phyloP scores from a whole-genome alignment of 768 basidiomycete genomes.

The Suillus discolor region DNA sequence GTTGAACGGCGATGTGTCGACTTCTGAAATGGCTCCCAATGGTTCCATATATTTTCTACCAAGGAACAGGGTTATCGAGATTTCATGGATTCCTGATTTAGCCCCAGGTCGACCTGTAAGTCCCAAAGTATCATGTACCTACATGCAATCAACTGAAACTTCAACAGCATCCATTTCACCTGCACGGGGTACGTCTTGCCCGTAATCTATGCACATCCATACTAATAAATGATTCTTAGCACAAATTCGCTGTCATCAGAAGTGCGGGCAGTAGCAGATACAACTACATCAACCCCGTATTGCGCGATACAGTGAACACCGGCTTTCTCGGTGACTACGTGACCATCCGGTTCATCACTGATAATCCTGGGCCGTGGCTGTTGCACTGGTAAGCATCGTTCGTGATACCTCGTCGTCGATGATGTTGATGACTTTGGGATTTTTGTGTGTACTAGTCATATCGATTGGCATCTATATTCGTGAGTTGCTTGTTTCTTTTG shows the following conservation, averaged over 20 bases:
- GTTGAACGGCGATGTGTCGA: constrained; percentile 39
- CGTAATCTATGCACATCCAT: not conserved
- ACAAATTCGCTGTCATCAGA: constrained; percentile 1
- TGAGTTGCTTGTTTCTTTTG: not conserved
- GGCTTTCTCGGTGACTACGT: not conserved
- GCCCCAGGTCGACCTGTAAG: constrained; percentile 13
- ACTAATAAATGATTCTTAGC: not conserved
- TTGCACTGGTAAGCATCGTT: not conserved
- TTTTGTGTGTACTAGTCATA: not conserved
- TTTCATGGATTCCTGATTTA: constrained; percentile 21
- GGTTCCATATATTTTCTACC: constrained; percentile 50
- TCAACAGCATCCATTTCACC: constrained; percentile 27
- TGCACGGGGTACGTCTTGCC: constrained; percentile 17
- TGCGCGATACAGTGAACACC: not conserved
- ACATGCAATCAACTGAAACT: not conserved
- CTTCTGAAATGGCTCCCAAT: constrained; percentile 39
- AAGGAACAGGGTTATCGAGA: constrained; percentile 47
- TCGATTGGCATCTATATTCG: not conserved
- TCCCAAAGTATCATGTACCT: not conserved
- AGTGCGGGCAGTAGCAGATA: not conserved
- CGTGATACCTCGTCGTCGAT: not conserved
- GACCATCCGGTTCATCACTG: constrained; percentile 1
- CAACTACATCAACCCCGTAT: not conserved
- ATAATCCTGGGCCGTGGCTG: constrained; percentile 5
- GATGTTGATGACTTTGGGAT: not conserved